Evolutionary conservation across 2,329 filamentous ascomycete species (phyloP).

Genomic region (Pseudocercospora macadamiae): DNA sequence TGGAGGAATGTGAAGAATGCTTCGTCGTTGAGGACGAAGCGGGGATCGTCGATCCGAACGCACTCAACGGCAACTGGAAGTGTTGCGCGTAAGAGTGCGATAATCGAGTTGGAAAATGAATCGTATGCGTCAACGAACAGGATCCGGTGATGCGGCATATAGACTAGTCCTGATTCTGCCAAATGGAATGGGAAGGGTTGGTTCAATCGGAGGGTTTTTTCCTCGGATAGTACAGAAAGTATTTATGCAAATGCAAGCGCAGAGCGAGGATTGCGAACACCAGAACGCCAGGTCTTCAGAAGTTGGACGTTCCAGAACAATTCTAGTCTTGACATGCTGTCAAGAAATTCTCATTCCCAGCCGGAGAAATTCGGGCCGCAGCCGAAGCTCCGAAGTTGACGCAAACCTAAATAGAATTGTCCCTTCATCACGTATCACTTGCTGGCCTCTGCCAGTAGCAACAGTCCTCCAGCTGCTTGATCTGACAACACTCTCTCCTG

Average conservation of each 20-base stretch:
- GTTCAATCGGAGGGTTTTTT: too few species aligned
- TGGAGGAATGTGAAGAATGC: conserved; percentile 50
- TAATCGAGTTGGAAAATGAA: conserved; percentile 95
- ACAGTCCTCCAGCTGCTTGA: not conserved
- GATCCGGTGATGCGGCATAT: conserved; percentile 47
- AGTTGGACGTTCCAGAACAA: too few species aligned
- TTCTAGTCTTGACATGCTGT: not conserved
- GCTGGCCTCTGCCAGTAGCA: conserved; percentile 1
- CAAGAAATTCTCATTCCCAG: not conserved
- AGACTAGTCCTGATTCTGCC: conserved; percentile 8
- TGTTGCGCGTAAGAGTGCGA: conserved; percentile 73
- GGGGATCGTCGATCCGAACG: conserved; percentile 65
- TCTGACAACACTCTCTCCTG: not conserved
- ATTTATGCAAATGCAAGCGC: too few species aligned
- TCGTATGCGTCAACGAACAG: conserved; percentile 96
- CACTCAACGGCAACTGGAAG: conserved; percentile 63
- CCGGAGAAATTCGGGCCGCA: not conserved
- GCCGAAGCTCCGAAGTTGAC: not conserved
- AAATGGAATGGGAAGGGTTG: conserved; percentile 5
- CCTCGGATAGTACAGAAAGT: too few species aligned
- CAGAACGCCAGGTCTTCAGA: too few species aligned
- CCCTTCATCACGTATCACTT: not conserved
- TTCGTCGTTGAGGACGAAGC: conserved; percentile 40
- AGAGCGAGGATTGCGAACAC: too few species aligned
- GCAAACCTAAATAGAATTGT: not conserved